Conservation (phyloP, 2,329 filamentous ascomycete genomes). For the Ramichloridium luteum region DNA sequence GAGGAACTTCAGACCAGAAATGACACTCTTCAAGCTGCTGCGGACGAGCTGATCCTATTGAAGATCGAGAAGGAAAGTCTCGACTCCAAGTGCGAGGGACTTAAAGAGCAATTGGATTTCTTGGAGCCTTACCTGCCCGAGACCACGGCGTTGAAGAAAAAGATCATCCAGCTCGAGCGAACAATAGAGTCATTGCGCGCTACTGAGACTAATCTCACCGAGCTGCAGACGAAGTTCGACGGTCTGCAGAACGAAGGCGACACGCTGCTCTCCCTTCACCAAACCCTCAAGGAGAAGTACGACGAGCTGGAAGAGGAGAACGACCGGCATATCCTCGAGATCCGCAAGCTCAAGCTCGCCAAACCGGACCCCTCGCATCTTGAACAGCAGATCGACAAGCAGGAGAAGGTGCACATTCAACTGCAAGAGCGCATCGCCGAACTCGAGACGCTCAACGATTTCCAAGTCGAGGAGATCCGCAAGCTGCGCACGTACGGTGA, state of each 20-base stretch:
- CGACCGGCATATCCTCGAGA: background rate
- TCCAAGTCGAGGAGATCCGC: background rate
- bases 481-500: background rate
- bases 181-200: background rate
- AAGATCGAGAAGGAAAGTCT: too few species aligned
- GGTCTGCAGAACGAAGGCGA: background rate
- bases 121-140: too few species aligned
- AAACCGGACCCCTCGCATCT: background rate
- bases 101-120: too few species aligned
- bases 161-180: background rate
- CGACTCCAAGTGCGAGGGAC: too few species aligned
- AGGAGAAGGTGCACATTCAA: background rate
- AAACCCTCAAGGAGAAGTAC: background rate
- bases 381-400: background rate
- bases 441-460: background rate
- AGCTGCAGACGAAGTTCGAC: background rate
- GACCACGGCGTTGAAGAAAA: too few species aligned
- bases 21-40: too few species aligned
- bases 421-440: background rate
- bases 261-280: background rate
- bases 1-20: too few species aligned
- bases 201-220: background rate
- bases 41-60: too few species aligned
- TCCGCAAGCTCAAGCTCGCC: slow-evolving; percentile 1
- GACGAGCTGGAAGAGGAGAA: background rate